Percentiles rank a stretch among this genome's conserved stretches.
These are phyloP conservation scores for Albophoma yamanashiensis DNA, from an alignment of 2,329 filamentous ascomycete genomes.

Conservation along the genomic window DNA sequence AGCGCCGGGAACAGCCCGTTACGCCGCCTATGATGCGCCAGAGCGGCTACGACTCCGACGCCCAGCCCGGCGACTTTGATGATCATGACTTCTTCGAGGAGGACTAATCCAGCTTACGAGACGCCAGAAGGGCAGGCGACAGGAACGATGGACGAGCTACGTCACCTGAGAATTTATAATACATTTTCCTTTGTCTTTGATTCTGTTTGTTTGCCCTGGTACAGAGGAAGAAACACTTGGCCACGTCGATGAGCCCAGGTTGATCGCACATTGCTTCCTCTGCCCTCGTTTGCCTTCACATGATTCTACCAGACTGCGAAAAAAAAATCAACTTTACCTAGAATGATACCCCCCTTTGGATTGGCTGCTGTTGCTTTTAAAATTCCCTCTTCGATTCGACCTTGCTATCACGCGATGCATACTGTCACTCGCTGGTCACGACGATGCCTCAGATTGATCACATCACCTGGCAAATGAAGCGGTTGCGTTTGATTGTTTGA, in stretches of 20 bases:
- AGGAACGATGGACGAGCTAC: not conserved
- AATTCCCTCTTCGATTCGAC: slow-evolving; percentile 1
- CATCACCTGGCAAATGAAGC: not conserved
- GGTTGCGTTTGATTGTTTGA: not conserved
- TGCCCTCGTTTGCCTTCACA: not conserved
- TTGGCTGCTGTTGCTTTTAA: slow-evolving; percentile 14
- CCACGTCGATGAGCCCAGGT: not conserved
- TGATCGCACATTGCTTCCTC: not conserved
- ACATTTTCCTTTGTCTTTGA: slow-evolving; percentile 1
- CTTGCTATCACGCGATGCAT: not conserved
- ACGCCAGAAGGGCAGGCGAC: not conserved
- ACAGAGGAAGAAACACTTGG: not conserved
- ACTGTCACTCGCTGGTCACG: not conserved
- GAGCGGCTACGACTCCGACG: slow-evolving; percentile 50
- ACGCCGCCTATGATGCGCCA: slow-evolving; percentile 53
- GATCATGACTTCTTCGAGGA: slow-evolving; percentile 50
- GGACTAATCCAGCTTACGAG: slow-evolving; percentile 16
- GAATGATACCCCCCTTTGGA: slow-evolving; percentile 29
- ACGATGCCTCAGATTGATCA: not conserved
- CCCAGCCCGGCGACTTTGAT: slow-evolving; percentile 47
- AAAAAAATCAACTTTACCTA: slow-evolving; percentile 12
- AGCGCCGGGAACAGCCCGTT: slow-evolving; percentile 30
- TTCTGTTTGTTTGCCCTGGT: not conserved
- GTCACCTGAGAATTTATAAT: not conserved
- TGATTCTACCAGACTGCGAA: slow-evolving; percentile 18